Percentiles rank a stretch among this genome's conserved stretches.
Conservation (phyloP, 495 filamentous ascomycete species). For the Aspergillus leporis region DNA sequence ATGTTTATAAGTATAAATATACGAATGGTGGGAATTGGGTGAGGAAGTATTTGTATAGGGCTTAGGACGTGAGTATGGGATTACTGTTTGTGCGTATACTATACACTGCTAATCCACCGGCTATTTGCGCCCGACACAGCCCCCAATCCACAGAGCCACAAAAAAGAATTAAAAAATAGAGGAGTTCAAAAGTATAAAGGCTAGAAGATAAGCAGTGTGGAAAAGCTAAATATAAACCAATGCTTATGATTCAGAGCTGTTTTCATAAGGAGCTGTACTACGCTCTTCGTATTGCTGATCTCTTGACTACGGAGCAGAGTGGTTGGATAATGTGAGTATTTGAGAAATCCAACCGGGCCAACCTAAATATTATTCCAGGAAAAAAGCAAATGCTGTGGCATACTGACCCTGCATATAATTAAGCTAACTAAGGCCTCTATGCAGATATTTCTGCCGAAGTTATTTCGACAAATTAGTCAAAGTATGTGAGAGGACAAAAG, state of each 20-base stretch:
- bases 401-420: background rate
- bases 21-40: no score
- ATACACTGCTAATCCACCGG: background rate
- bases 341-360: background rate
- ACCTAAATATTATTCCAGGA: background rate
- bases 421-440: background rate
- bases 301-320: background rate
- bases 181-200: background rate
- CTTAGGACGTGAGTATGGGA: no score
- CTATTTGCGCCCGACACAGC: constrained; percentile 3
- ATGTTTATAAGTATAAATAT: no score
- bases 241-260: background rate
- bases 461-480: background rate
- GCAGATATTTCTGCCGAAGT: background rate
- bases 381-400: constrained; percentile 1
- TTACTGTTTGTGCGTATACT: background rate
- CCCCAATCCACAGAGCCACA: background rate
- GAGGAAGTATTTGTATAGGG: no score
- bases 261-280: background rate
- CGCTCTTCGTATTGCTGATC: background rate
- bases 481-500: no score
- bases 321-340: background rate
- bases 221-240: background rate
- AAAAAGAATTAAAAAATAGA: background rate
- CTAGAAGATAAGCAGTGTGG: background rate